phyloP scores from a whole-genome alignment of 179 eudicot genomes.

The Patellifolia procumbens region DNA sequence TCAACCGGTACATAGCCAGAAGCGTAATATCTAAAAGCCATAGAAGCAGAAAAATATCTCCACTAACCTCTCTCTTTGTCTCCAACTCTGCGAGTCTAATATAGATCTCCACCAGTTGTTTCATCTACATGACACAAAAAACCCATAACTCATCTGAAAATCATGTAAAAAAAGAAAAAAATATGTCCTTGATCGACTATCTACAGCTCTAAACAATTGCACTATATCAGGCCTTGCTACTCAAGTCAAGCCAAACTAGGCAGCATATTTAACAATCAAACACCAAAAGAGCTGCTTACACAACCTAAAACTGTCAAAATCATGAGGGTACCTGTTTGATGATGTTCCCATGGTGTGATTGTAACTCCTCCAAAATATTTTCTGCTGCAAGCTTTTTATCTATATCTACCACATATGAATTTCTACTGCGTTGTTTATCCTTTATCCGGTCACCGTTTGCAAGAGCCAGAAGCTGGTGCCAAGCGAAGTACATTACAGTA shows the following conservation, averaged over 20 bases:
- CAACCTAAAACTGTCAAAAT: background rate
- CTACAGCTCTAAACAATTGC: background rate
- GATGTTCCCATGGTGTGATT: constrained; percentile 69
- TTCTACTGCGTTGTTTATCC: constrained; percentile 98
- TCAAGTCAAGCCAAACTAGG: constrained; percentile 8
- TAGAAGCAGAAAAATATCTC: constrained; percentile 1
- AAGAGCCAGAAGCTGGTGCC: constrained; percentile 78
- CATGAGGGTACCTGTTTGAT: constrained; percentile 66
- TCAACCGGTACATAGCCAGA: background rate
- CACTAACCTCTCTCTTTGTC: constrained; percentile 85
- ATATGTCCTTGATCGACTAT: background rate
- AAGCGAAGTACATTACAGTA: background rate
- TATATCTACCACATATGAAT: constrained; percentile 93
- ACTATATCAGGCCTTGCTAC: background rate
- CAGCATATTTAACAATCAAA: background rate
- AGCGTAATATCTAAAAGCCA: background rate
- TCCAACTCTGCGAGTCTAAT: constrained; percentile 97
- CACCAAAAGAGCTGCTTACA: background rate
- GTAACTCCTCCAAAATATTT: constrained; percentile 73
- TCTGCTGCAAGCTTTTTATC: constrained; percentile 98
- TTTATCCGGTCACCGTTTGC: constrained; percentile 97
- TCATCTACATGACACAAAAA: constrained; percentile 57
- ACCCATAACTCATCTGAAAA: background rate
- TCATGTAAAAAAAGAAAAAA: background rate
- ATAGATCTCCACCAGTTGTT: constrained; percentile 96